Evolutionary conservation across 2,329 filamentous ascomycete genomes (phyloP).

Genomic region (Purpureocillium lavendulum): DNA sequence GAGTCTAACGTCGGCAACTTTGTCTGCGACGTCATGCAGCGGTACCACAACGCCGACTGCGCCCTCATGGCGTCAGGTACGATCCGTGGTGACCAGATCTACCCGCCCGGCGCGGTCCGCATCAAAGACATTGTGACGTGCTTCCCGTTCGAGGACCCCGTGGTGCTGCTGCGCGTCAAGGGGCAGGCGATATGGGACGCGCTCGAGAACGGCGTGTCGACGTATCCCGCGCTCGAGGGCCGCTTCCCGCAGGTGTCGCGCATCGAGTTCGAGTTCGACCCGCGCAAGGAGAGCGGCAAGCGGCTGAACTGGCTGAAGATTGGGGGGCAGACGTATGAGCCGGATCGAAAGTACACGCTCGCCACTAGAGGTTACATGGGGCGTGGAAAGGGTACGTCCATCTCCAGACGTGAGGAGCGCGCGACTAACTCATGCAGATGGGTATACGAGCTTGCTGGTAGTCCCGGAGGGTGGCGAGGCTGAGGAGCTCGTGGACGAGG

Average conservation of each 20-base stretch:
- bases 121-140: slow-evolving; percentile 81
- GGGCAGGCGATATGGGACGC: slow-evolving; percentile 71
- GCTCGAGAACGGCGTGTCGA: slow-evolving; percentile 73
- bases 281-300: slow-evolving; percentile 47
- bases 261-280: slow-evolving; percentile 67
- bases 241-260: slow-evolving; percentile 83
- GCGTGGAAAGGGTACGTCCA: slow-evolving; percentile 55
- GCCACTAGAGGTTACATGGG: slow-evolving; percentile 85
- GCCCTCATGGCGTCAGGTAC: slow-evolving; percentile 79
- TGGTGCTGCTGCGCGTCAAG: slow-evolving; percentile 64
- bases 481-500: slow-evolving; percentile 73
- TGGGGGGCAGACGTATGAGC: slow-evolving; percentile 51
- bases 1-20: slow-evolving; percentile 89
- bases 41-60: slow-evolving; percentile 74
- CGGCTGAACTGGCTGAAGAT: slow-evolving; percentile 58
- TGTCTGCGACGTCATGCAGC: slow-evolving; percentile 84
- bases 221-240: slow-evolving; percentile 74
- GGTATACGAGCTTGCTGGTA: slow-evolving; percentile 69
- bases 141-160: slow-evolving; percentile 88
- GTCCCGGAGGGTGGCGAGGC: slow-evolving; percentile 66
- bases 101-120: slow-evolving; percentile 68
- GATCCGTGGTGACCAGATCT: slow-evolving; percentile 81
- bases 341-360: slow-evolving; percentile 58
- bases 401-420: neutral
- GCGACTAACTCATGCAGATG: slow-evolving; percentile 40